Percentiles rank a stretch among this genome's conserved stretches.
Evolutionary conservation across 352 stramenopile genomes (phyloP).

Genomic region (Pythium phragmiticola): DNA sequence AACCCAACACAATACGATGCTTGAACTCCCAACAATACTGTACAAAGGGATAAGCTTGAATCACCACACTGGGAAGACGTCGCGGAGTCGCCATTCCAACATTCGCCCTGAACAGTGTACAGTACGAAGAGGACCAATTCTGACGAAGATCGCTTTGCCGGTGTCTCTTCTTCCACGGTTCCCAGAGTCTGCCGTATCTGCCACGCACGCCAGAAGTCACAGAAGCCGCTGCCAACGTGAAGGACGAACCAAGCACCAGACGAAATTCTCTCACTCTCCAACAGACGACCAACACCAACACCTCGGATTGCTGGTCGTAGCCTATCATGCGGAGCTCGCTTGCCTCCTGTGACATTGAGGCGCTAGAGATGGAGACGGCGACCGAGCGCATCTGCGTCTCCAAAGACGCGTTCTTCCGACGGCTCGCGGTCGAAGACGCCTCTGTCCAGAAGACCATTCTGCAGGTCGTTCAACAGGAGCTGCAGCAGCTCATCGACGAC

Average conservation of each 20-base stretch:
- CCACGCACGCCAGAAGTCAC: constrained; percentile 4
- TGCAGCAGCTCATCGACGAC: constrained; percentile 50
- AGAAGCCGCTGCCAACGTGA: not conserved
- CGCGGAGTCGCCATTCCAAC: not conserved
- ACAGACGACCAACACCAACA: not conserved
- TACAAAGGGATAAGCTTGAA: not conserved
- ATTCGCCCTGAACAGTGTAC: not conserved
- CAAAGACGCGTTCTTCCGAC: constrained; percentile 80
- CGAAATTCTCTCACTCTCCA: not conserved
- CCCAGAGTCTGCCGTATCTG: not conserved
- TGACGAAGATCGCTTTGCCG: not conserved
- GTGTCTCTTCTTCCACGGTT: constrained; percentile 14
- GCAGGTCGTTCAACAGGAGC: constrained; percentile 45
- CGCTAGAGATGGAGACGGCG: constrained; percentile 10
- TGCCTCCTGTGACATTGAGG: constrained; percentile 2
- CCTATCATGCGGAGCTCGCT: constrained; percentile 2
- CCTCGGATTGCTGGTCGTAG: not conserved
- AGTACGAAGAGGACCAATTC: not conserved
- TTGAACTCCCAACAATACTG: not conserved
- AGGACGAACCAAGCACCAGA: not conserved
- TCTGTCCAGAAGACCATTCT: constrained; percentile 65
- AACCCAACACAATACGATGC: not conserved
- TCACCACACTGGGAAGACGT: not conserved
- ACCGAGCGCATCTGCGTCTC: constrained; percentile 57
- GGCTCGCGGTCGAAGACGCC: constrained; percentile 62